Evolutionary conservation across 495 filamentous ascomycete genomes (phyloP), one percentile per base, ranked within the genome.

Genomic region (Aspergillus heteromorphus): DNA sequence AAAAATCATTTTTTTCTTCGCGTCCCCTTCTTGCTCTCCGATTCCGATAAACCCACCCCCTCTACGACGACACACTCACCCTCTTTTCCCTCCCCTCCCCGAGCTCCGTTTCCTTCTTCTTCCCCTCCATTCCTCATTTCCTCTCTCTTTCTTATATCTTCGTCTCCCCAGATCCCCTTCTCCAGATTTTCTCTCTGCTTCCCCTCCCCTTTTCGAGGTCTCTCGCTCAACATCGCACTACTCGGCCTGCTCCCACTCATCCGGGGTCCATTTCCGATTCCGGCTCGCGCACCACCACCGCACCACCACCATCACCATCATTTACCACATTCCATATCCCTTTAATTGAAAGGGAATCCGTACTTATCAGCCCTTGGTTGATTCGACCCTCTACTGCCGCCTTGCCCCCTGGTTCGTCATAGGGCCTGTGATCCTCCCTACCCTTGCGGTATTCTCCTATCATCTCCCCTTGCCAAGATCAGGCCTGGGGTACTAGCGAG

Each of bases 101-200:
- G 56, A 60, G 55, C 53, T 63, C 58, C 53, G 48, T 64, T 54
- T 62, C 52, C 50, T 60, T 66, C 63, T 72, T 72, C 64, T 71
- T 67, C 66, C 65, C 69, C 69, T 73, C 69, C 70, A 71, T 70
- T 73, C 66, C 58, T 67, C 63, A 61, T 56, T 67, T 69, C 48
- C 61, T 67, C 53, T 52, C 48, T 51, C 47, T 52, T 58, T 61
- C 49, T 60, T 63, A 63, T 63, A 58, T 59, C 55, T 59, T 61
- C 64, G 54, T 60, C 57, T 59, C 62, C 65, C 62, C 60, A 63
- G 59, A 64, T 61, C 59, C 34, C 55, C 53, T 57, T 56, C 68
- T 66, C 63, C 63, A 61, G 55, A 62, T 63, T 66, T 58, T 47
- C 21, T 55, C 20, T 56, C 51, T 52, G 34, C 53, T 51, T 48